phyloP scores from a whole-genome alignment of 2,329 filamentous ascomycete genomes.

The Xylariaceae sp. region DNA sequence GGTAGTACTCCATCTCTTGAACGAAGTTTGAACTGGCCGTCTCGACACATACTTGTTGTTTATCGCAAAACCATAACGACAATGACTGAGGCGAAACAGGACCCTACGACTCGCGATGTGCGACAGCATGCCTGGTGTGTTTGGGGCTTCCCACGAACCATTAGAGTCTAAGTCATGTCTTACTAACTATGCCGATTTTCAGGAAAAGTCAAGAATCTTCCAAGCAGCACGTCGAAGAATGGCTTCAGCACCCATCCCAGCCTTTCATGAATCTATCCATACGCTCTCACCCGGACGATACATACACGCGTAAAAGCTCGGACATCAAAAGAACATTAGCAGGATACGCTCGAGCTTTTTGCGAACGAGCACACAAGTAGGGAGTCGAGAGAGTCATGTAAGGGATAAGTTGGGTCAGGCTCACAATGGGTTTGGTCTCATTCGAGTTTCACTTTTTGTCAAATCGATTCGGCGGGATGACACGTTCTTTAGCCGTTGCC shows the following conservation, averaged over 20 bases:
- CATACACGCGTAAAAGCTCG: not conserved
- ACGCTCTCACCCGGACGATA: not conserved
- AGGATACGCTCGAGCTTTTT: not conserved
- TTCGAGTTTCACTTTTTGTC: no score
- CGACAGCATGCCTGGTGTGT: not conserved
- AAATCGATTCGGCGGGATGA: no score
- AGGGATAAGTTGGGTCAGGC: no score
- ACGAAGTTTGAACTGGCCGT: no score
- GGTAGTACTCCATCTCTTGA: no score
- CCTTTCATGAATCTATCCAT: not conserved
- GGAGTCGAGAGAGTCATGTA: no score
- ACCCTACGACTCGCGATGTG: not conserved
- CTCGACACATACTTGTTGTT: no score
- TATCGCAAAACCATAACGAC: not conserved
- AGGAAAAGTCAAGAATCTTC: not conserved
- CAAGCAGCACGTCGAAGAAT: not conserved
- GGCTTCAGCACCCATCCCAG: not conserved
- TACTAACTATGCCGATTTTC: not conserved
- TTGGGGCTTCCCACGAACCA: not conserved
- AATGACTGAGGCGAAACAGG: not conserved
- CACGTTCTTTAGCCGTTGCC: no score
- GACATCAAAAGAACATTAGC: not conserved
- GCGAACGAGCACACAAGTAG: not conserved
- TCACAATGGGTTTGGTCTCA: no score
- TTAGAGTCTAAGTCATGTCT: not conserved